phyloP scores from a whole-genome alignment of 1,284 basidiomycete species.

The Cutaneotrichosporon mucoides region DNA sequence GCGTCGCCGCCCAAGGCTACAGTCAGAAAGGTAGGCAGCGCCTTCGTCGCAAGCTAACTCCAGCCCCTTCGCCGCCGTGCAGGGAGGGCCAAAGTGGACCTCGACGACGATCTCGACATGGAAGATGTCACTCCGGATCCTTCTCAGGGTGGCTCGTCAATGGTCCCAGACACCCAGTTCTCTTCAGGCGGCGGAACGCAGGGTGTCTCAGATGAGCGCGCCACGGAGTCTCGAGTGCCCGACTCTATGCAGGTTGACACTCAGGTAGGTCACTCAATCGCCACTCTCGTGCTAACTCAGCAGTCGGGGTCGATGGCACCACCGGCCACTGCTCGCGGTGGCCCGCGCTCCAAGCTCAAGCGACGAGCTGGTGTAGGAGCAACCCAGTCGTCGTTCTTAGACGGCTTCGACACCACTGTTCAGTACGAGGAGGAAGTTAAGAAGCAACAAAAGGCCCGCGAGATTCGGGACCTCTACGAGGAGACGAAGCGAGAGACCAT shows the following conservation, averaged over 20 bases:
- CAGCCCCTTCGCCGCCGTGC: constrained; percentile 29
- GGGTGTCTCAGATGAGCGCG: not conserved
- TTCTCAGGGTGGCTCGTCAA: constrained; percentile 2
- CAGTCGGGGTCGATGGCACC: not conserved
- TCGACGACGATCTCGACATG: constrained; percentile 16
- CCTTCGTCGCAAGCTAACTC: not conserved
- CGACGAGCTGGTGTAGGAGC: constrained; percentile 14
- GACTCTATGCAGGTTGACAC: constrained; percentile 20
- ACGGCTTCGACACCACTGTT: constrained; percentile 19
- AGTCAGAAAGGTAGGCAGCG: constrained; percentile 4
- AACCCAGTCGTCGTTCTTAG: constrained; percentile 17
- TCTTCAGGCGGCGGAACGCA: not conserved
- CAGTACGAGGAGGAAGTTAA: constrained; percentile 22
- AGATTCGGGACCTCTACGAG: constrained; percentile 39
- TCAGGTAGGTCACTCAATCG: not conserved
- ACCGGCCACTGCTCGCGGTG: not conserved
- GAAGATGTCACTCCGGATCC: not conserved
- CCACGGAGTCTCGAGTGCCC: constrained; percentile 5
- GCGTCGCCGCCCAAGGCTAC: not conserved
- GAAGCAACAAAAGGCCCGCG: constrained; percentile 28
- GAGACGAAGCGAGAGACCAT: constrained; percentile 22
- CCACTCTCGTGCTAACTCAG: not conserved
- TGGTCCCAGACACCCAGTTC: constrained; percentile 11
- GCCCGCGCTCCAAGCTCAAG: constrained; percentile 14
- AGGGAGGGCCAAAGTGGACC: constrained; percentile 19